These are phyloP conservation scores for Backusella tarrabulga DNA, from an alignment of 192 early-diverging fungal species.

Conservation along the genomic window DNA sequence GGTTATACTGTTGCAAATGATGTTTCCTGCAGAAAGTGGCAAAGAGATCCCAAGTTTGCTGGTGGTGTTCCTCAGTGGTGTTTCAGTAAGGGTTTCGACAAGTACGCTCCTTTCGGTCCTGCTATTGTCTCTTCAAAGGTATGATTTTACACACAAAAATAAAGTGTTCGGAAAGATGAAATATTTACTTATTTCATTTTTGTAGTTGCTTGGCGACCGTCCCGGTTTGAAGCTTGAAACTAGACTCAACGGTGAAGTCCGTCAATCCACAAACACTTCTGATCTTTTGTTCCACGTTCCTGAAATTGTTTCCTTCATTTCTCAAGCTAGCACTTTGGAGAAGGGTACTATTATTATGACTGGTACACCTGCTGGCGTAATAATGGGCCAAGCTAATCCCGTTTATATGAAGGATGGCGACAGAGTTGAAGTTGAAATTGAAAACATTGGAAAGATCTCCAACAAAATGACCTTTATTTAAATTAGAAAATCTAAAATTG, in stretches of 20 bases:
- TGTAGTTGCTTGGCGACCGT: not conserved
- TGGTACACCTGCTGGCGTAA: slow-evolving; percentile 92
- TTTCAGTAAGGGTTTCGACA: slow-evolving; percentile 20
- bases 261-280: slow-evolving; percentile 74
- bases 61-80: slow-evolving; percentile 6
- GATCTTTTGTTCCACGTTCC: slow-evolving; percentile 61
- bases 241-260: slow-evolving; percentile 62
- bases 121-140: slow-evolving; percentile 41
- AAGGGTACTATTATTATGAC: slow-evolving; percentile 88
- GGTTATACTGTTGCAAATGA: slow-evolving; percentile 66
- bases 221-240: not conserved
- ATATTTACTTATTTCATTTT: not conserved
- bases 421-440: slow-evolving; percentile 67
- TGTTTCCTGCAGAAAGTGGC: slow-evolving; percentile 51
- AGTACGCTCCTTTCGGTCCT: slow-evolving; percentile 15
- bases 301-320: slow-evolving; percentile 72
- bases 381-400: slow-evolving; percentile 28
- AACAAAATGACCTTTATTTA: slow-evolving; percentile 6
- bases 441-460: slow-evolving; percentile 37
- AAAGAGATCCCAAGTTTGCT: slow-evolving; percentile 33
- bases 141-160: not conserved
- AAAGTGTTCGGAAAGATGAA: not conserved
- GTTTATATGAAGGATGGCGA: slow-evolving; percentile 62
- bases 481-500: not conserved
- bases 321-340: slow-evolving; percentile 82